Conservation (phyloP, 768 basidiomycete genomes). For the Fibroporia radiculosa region DNA sequence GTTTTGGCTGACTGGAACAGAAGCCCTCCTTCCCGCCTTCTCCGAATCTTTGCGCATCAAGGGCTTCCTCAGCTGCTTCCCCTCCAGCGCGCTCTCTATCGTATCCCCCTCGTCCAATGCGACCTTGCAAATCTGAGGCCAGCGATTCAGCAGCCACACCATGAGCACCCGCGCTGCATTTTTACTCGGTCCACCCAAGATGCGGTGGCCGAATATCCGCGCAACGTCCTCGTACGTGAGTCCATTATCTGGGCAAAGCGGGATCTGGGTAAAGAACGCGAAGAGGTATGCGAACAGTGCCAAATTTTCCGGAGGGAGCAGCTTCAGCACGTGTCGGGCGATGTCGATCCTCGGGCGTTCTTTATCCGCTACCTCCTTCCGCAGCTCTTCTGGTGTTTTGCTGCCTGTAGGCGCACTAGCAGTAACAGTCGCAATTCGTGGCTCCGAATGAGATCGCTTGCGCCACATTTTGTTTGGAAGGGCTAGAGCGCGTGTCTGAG, state of each 20-base stretch:
- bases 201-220: slow-evolving; percentile 35
- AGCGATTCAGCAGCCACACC: slow-evolving; percentile 22
- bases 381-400: slow-evolving; percentile 7
- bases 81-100: background rate
- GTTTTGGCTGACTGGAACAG: background rate
- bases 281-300: slow-evolving; percentile 38
- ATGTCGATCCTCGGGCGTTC: slow-evolving; percentile 29
- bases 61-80: background rate
- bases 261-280: slow-evolving; percentile 44
- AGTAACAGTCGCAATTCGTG: background rate
- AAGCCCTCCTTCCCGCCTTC: background rate
- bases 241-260: slow-evolving; percentile 41
- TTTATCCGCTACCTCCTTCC: slow-evolving; percentile 17
- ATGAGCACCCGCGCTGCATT: slow-evolving; percentile 17
- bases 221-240: slow-evolving; percentile 38
- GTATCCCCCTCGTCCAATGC: background rate
- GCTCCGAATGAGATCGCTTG: background rate
- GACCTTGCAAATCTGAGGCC: slow-evolving; percentile 12
- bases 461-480: background rate
- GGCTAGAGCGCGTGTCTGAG: too few relatives aligned
- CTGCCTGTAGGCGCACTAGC: background rate
- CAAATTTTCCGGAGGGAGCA: slow-evolving; percentile 35
- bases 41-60: background rate
- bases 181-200: slow-evolving; percentile 27
- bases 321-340: slow-evolving; percentile 42